Evolutionary conservation across 2,329 filamentous ascomycete species (phyloP), one percentile per base, ranked within the genome.

Genomic region (Thielaviopsis musarum): DNA sequence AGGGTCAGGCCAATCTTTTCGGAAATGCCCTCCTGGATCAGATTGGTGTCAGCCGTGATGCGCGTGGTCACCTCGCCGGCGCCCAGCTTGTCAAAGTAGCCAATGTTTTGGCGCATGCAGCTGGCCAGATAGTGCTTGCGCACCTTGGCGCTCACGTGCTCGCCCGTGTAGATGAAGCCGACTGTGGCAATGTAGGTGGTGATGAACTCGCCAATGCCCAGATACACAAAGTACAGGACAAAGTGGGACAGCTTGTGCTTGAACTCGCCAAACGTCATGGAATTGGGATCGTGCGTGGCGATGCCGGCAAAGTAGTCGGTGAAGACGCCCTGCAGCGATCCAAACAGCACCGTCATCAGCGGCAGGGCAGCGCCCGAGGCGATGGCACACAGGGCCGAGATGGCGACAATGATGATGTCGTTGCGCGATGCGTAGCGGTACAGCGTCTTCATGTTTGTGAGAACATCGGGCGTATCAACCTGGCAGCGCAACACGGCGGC

Each of bases 11-110:
- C 83, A 52, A 95, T 80, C 74, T 95, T 95, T 70, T 95, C 88
- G 0, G 88, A 94, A 53, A 98, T 89, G 60, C 90, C 91, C 65
- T 95, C 91, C 70, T 96, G 91, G 59, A 97, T 85, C 58, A 95
- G 75, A 67, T 95, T 96, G 52, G 89, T 95, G 69, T 97, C 91
- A 12, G 91, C 85, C 0, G 91, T 97, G 65, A 96, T 95, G 64
- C 91, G 84, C 1, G 91, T 95, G 0, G 91, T 95, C 62, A 97
- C 88, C 71, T 96, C 93, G 61, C 91, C 91, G 38, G 90, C 87
- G 57, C 91, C 91, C 15, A 95, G 78, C 67, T 93, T 93, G 70
- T 97, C 93, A 71, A 94, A 95, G 70, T 88, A 95, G 53, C 82
- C 90, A 69, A 95, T 91, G 69, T 95, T 95, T 69, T 95, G 90